Percentiles rank a stretch among this genome's conserved stretches.
Evolutionary conservation across 805 yeast genomes (phyloP).

Genomic region (Starmerella etchellsii): DNA sequence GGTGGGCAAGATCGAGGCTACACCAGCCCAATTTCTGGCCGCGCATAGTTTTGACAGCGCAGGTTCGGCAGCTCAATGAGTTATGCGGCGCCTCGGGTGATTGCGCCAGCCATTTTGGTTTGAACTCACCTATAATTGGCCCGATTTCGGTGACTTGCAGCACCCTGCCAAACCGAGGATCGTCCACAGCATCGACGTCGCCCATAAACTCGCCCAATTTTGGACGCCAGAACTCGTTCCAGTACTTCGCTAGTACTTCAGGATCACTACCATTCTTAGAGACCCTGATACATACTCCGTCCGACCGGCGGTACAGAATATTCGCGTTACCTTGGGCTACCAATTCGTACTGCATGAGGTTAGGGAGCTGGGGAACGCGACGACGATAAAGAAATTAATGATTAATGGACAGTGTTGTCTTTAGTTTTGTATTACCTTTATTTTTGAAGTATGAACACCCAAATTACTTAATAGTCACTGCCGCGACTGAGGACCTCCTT

Average conservation of each 20-base stretch:
- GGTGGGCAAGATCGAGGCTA: constrained; percentile 33
- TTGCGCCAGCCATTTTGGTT: constrained; percentile 50
- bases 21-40: constrained; percentile 31
- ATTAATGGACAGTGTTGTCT: no score
- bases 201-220: constrained; percentile 16
- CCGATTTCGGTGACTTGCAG: constrained; percentile 18
- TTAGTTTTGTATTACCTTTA: no score
- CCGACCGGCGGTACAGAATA: constrained; percentile 1
- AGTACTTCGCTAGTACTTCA: constrained; percentile 27
- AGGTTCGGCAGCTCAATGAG: constrained; percentile 40
- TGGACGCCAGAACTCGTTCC: constrained; percentile 18
- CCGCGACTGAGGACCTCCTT: constrained; percentile 94
- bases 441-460: background rate
- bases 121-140: constrained; percentile 34
- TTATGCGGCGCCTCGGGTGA: constrained; percentile 31
- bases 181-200: constrained; percentile 7
- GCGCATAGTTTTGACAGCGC: constrained; percentile 37
- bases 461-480: constrained; percentile 55
- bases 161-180: constrained; percentile 10
- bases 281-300: constrained; percentile 21
- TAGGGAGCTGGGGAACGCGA: no score
- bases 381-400: no score
- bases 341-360: constrained; percentile 2
- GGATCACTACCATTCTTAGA: constrained; percentile 29
- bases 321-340: constrained; percentile 17